phyloP scores from a whole-genome alignment of 768 basidiomycete species.

The Serendipita indica region DNA sequence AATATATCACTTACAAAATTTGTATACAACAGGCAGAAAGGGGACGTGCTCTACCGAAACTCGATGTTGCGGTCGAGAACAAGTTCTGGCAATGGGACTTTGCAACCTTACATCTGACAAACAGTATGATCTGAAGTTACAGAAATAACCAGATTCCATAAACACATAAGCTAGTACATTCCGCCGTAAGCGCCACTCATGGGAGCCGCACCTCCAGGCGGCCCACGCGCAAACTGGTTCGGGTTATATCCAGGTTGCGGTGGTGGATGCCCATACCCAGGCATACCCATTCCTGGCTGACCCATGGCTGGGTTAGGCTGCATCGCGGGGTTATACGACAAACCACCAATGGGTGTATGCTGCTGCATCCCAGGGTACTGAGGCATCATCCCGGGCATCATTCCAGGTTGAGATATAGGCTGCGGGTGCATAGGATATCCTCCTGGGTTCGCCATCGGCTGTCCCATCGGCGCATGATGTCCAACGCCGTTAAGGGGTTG shows the following conservation, averaged over 20 bases:
- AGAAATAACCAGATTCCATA: background rate
- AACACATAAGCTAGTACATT: background rate
- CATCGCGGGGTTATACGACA: background rate
- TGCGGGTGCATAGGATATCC: background rate
- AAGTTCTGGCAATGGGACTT: too few relatives aligned
- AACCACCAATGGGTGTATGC: background rate
- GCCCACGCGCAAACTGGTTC: background rate
- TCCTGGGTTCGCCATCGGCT: background rate
- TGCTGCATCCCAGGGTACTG: background rate
- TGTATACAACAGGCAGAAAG: too few relatives aligned
- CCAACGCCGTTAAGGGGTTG: too few relatives aligned
- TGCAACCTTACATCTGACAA: too few relatives aligned
- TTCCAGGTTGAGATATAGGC: background rate
- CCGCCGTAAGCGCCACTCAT: conserved; percentile 1
- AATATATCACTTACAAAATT: too few relatives aligned
- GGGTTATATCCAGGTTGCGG: background rate
- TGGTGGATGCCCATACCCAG: background rate
- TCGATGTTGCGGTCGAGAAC: too few relatives aligned
- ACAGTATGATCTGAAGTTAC: background rate
- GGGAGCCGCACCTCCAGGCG: background rate
- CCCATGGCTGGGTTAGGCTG: background rate
- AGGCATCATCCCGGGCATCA: background rate
- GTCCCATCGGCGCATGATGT: background rate
- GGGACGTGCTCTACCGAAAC: too few relatives aligned
- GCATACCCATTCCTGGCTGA: background rate